These are phyloP conservation scores for Morella rubra DNA, from an alignment of 306 rosid genomes.

Conservation along the genomic window DNA sequence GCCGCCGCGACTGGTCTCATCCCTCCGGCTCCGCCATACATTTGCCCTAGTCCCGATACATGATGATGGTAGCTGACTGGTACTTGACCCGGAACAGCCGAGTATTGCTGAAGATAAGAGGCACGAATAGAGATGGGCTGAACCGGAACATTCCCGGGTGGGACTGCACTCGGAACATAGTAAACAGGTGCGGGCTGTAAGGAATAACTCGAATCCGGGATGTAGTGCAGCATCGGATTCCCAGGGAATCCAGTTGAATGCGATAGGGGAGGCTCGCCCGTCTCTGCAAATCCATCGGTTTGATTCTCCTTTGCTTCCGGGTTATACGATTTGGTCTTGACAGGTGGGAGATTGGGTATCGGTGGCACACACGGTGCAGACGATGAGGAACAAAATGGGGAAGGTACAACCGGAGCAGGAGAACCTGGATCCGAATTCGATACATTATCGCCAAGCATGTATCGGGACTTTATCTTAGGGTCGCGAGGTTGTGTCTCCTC, in stretches of 20 bases:
- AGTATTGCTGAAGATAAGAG: slow-evolving; percentile 51
- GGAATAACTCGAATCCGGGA: slow-evolving; percentile 36
- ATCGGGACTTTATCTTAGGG: slow-evolving; percentile 37
- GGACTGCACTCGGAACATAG: slow-evolving; percentile 44
- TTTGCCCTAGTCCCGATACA: slow-evolving; percentile 50
- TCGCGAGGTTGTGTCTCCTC: slow-evolving; percentile 53
- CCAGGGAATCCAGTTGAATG: slow-evolving; percentile 31
- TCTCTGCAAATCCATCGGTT: slow-evolving; percentile 27
- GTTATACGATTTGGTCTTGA: slow-evolving; percentile 59
- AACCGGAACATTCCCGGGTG: slow-evolving; percentile 38
- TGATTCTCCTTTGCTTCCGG: slow-evolving; percentile 37
- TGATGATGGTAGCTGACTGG: slow-evolving; percentile 55
- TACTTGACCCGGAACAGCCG: slow-evolving; percentile 40
- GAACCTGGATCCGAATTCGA: slow-evolving; percentile 82
- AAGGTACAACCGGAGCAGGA: slow-evolving; percentile 54
- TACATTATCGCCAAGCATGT: slow-evolving; percentile 37
- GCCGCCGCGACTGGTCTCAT: slow-evolving; percentile 36
- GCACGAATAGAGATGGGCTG: slow-evolving; percentile 44
- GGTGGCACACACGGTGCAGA: slow-evolving; percentile 45
- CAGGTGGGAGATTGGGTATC: slow-evolving; percentile 74
- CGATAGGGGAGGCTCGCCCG: slow-evolving; percentile 21
- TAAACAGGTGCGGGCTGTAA: slow-evolving; percentile 31
- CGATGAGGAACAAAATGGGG: slow-evolving; percentile 64
- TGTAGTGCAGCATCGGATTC: slow-evolving; percentile 40
- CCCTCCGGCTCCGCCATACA: slow-evolving; percentile 49